These are phyloP conservation scores for Astraeus odoratus DNA, from an alignment of 768 basidiomycete genomes.

Conservation along the genomic window DNA sequence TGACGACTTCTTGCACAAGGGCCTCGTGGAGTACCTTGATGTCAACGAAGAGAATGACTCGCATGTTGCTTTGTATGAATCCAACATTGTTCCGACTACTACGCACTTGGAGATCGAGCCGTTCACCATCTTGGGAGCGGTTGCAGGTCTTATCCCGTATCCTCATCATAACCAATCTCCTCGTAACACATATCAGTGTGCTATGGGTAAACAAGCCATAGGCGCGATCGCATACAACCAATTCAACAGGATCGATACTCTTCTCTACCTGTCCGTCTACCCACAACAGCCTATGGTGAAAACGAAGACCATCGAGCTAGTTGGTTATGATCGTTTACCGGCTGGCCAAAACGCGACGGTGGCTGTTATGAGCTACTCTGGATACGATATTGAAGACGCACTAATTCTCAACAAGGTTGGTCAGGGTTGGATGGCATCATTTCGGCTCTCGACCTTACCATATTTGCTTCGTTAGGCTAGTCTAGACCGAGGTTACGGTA, in stretches of 20 bases:
- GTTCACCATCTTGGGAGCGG: conserved; percentile 94
- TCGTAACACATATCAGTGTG: conserved; percentile 98
- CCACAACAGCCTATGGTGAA: conserved; percentile 99
- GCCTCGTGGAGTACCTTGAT: conserved; percentile 95
- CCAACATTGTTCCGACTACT: conserved; percentile 70
- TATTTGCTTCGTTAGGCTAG: conserved; percentile 56
- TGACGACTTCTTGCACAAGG: conserved; percentile 88
- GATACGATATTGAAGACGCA: conserved; percentile 99
- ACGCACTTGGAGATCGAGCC: conserved; percentile 99
- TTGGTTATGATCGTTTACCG: conserved; percentile 94
- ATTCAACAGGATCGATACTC: conserved; percentile 93
- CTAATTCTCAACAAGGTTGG: conserved; percentile 90
- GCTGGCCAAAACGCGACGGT: conserved; percentile 98
- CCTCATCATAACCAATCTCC: conserved; percentile 99
- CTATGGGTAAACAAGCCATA: conserved; percentile 99
- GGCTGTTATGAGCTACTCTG: conserved; percentile 98
- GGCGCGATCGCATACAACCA: conserved; percentile 99
- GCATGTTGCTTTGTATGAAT: conserved; percentile 90
- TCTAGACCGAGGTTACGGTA: conserved; percentile 93
- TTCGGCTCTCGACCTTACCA: conserved; percentile 1
- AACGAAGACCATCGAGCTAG: conserved; percentile 94
- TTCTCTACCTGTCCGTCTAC: conserved; percentile 96
- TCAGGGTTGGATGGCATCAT: conserved; percentile 21
- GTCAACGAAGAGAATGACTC: conserved; percentile 99
- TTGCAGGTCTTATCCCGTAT: conserved; percentile 97